Percentiles rank a stretch among this genome's conserved stretches.
Evolutionary conservation across 441 rosid species (phyloP).

Genomic region (Pelargonium myrrhifolium): DNA sequence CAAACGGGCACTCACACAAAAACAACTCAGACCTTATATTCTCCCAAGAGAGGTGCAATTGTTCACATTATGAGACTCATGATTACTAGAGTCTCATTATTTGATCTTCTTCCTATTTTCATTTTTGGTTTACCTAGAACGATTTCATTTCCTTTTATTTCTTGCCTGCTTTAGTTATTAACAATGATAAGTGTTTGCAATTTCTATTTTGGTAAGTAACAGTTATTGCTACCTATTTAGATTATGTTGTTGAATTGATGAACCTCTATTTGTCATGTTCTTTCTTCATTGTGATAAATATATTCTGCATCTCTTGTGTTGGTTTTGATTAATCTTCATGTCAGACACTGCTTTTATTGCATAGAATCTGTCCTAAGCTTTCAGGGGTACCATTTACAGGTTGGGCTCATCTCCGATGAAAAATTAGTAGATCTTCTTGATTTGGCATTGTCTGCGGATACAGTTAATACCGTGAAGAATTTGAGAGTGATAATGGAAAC

Average conservation of each 20-base stretch:
- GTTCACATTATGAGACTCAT: background rate
- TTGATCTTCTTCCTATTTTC: background rate
- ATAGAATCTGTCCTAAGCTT: background rate
- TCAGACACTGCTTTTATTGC: background rate
- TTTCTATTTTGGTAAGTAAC: background rate
- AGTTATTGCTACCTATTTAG: background rate
- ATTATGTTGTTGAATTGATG: constrained; percentile 5
- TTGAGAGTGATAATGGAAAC: constrained; percentile 92
- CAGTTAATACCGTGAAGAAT: constrained; percentile 82
- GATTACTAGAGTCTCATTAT: background rate
- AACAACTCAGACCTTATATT: background rate
- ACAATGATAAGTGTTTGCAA: background rate
- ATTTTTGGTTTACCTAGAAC: background rate
- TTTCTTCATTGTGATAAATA: background rate
- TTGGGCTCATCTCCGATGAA: constrained; percentile 93
- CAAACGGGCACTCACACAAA: too few species aligned
- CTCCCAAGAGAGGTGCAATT: background rate
- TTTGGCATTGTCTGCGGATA: constrained; percentile 96
- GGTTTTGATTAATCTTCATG: background rate
- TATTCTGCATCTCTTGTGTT: background rate
- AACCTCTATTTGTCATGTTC: background rate
- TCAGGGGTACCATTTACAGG: constrained; percentile 38
- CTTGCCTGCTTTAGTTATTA: background rate
- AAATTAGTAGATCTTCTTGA: constrained; percentile 98
- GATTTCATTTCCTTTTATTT: background rate